Base-by-base conservation (phyloP, 2,329 filamentous ascomycete genomes). In the Hirsutella thompsonii region DNA sequence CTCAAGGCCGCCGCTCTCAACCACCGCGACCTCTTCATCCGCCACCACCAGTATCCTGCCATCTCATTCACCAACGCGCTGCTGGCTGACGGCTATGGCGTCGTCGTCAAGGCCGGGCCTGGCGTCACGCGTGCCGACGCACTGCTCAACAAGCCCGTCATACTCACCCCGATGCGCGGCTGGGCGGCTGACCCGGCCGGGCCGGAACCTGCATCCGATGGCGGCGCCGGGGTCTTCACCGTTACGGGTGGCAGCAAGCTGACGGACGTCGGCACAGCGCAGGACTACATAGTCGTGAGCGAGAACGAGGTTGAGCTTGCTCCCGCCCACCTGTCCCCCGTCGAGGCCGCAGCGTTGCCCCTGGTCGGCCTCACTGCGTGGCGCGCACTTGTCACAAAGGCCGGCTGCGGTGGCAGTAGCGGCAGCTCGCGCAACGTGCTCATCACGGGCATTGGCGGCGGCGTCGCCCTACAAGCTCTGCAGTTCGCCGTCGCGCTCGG, bases 11-110 rank as follows among this genome's bases (percentile, higher is more conserved):
- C 81, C 1, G 83, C 90, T 13, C 78, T 96, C 39, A 96, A 96
- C 68, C 92, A 96, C 67, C 83, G 89, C 52, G 92, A 96, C 61
- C 77, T 94, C 51, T 96, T 95, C 67, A 83, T 94, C 62, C 84
- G 90, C 41, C 88, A 92, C 60, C 82, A 89, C 55, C 77, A 94
- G 33, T 96, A 96, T 67, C 90, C 90, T 0, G 82, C 76, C 51
- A 82, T 87, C 40, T 81, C 83, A 11, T 94, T 94, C 60, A 72
- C 75, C 44, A 69, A 79, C 5, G 86, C 90, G 1, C 66, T 96
- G 34, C 73, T 94, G 20, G 79, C 88, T 45, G 90, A 96, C 57
- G 90, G 86, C 48, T 80, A 74, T 50, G 90, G 89, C 41, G 66
- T 74, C 43, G 85, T 96, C 4, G 71, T 80, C 23, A 65, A 69